phyloP scores from a whole-genome alignment of 2,329 filamentous ascomycete genomes.

The Aciculosporium take region DNA sequence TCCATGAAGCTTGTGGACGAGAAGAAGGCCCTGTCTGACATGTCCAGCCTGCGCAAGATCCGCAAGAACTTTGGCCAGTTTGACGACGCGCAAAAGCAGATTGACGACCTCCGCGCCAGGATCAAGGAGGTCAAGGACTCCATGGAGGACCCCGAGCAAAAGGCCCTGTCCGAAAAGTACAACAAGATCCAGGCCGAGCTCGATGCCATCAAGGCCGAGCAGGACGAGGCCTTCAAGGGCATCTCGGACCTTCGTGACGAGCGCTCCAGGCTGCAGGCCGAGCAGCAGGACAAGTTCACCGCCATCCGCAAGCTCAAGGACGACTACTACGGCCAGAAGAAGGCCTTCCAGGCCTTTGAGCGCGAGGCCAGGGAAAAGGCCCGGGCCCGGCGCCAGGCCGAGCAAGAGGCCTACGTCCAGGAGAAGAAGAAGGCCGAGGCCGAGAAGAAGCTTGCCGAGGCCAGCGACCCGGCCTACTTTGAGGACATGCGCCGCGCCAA shows the following conservation, averaged over 20 bases:
- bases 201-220: conserved; percentile 78
- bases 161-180: conserved; percentile 78
- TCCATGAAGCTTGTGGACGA: conserved; percentile 94
- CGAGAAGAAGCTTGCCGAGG: conserved; percentile 63
- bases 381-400: conserved; percentile 65
- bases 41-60: conserved; percentile 70
- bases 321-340: conserved; percentile 66
- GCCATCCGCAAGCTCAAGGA: conserved; percentile 82
- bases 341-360: conserved; percentile 73
- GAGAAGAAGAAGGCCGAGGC: conserved; percentile 65
- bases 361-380: conserved; percentile 64
- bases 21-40: conserved; percentile 79
- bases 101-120: conserved; percentile 74
- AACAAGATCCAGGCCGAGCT: conserved; percentile 74
- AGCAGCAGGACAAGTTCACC: conserved; percentile 75
- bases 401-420: conserved; percentile 59
- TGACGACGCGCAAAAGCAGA: conserved; percentile 74
- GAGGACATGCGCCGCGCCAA: conserved; percentile 87
- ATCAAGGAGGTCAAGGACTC: conserved; percentile 80
- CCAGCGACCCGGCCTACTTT: conserved; percentile 73
- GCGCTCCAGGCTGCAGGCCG: conserved; percentile 64
- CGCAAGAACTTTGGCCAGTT: conserved; percentile 84
- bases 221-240: conserved; percentile 82
- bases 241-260: conserved; percentile 74
- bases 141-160: conserved; percentile 82